phyloP scores from a whole-genome alignment of 1,139 yeast genomes.

The Candida glucosophila region DNA sequence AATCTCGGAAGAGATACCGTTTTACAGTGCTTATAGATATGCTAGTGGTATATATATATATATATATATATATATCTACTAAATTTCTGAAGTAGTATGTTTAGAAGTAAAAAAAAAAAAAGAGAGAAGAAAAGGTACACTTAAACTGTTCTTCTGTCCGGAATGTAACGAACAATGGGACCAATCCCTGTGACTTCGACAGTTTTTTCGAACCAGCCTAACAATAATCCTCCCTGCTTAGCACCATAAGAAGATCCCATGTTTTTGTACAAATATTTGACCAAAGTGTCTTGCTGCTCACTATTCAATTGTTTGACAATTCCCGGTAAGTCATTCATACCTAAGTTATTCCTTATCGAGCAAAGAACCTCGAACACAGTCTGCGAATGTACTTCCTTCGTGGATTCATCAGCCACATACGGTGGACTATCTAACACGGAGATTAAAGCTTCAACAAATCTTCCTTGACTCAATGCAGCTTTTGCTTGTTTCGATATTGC shows the following conservation, averaged over 20 bases:
- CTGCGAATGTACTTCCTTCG: constrained; percentile 40
- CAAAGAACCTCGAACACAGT: constrained; percentile 70
- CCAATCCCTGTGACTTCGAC: constrained; percentile 82
- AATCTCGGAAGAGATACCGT: constrained; percentile 46
- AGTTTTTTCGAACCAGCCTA: constrained; percentile 90
- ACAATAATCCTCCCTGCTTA: constrained; percentile 77
- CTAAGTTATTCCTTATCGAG: constrained; percentile 56
- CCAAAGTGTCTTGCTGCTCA: constrained; percentile 68
- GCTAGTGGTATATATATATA: not conserved
- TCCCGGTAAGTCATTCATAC: constrained; percentile 47
- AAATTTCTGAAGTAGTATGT: constrained; percentile 49
- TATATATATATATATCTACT: constrained; percentile 6
- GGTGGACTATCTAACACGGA: constrained; percentile 69
- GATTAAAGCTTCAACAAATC: constrained; percentile 56
- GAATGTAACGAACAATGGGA: constrained; percentile 75
- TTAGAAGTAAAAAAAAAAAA: constrained; percentile 5
- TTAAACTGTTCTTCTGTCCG: constrained; percentile 76
- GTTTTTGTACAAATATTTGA: constrained; percentile 80
- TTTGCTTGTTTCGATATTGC: constrained; percentile 52
- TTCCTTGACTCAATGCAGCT: constrained; percentile 61
- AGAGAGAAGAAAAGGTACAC: not conserved
- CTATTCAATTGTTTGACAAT: constrained; percentile 50
- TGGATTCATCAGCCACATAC: constrained; percentile 59
- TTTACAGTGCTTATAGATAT: constrained; percentile 17
- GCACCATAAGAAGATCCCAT: constrained; percentile 74